Base-by-base conservation (phyloP, 495 filamentous ascomycete genomes). In the Chaetomium tenue region DNA sequence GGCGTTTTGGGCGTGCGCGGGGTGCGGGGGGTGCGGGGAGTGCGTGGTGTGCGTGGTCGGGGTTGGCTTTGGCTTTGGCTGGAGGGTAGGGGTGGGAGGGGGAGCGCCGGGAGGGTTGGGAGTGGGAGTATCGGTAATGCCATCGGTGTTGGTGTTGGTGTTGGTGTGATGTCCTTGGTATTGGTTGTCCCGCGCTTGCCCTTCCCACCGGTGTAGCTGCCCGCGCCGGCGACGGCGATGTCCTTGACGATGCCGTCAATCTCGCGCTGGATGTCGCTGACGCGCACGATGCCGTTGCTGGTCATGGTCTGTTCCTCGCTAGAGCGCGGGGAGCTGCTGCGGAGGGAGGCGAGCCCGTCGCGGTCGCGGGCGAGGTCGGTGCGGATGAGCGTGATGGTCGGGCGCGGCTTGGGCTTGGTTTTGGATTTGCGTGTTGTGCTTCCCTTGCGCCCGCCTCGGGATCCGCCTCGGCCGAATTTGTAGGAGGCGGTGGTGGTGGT, bases 241-340 rank as follows among this genome's bases (percentile, higher is more conserved):
- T 75, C 71, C 50, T 63, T 70, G 7, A 66, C 73, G n/a, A 75
- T 66, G 22, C 71, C 71, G 30, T 75, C 70, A 37, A 75, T 72
- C 63, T 75, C 72, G 26, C 71, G 62, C 68, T 74, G 68, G 48
- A 80, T 74, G 39, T 81, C 75, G 46, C 71, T 79, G 40, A 75
- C 73, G 25, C 75, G 70, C 60, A 80, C 69, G 58, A 80, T 75
- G n/a, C 76, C 77, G 50, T 79, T 74, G 60, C 64, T 76, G 8
- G 77, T 80, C 77, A 80, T 80, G 30, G 74, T 66, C 60, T 77
- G 74, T 66, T 81, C 79, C 56, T 80, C 77, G 69, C 78, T 80
- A 1, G 65, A 61, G 1, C 73, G 70, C 15, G 76, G 77, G 1
- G 69, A 75, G 44, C 75, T 72, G 50, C 76, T 73, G 53, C 75